These are phyloP conservation scores for Rheum nobile DNA, from an alignment of 148 eudicot species.

Conservation along the genomic window DNA sequence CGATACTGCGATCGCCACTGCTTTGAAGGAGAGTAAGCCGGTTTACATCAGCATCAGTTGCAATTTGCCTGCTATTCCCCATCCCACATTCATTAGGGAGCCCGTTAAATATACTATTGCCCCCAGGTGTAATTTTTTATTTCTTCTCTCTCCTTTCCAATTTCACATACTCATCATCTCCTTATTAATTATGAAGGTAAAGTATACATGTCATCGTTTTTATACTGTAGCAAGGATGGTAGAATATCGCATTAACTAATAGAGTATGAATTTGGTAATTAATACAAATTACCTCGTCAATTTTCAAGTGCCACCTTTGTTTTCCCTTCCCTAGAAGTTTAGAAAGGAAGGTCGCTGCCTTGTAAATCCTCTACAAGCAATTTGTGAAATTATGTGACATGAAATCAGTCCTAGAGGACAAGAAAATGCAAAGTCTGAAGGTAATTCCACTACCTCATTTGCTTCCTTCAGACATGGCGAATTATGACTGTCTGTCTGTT, in stretches of 20 bases:
- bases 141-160: not conserved
- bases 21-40: conserved; percentile 81
- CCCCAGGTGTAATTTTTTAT: conserved; percentile 28
- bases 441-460: not conserved
- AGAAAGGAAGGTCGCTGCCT: not conserved
- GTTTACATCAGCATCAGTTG: conserved; percentile 68
- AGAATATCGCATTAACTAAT: not conserved
- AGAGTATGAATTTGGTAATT: too few species aligned
- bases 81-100: conserved; percentile 61
- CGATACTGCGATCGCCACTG: conserved; percentile 72
- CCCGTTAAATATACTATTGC: conserved; percentile 58
- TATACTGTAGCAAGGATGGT: not conserved
- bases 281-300: too few species aligned
- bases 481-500: not conserved
- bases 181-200: not conserved
- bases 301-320: too few species aligned
- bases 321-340: too few species aligned
- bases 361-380: not conserved
- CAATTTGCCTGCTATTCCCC: conserved; percentile 62
- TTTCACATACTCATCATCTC: not conserved
- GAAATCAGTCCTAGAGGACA: not conserved
- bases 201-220: not conserved
- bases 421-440: not conserved
- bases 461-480: not conserved
- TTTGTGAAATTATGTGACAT: not conserved